phyloP scores from a whole-genome alignment of 306 rosid species.

The Bauhinia variegata region DNA sequence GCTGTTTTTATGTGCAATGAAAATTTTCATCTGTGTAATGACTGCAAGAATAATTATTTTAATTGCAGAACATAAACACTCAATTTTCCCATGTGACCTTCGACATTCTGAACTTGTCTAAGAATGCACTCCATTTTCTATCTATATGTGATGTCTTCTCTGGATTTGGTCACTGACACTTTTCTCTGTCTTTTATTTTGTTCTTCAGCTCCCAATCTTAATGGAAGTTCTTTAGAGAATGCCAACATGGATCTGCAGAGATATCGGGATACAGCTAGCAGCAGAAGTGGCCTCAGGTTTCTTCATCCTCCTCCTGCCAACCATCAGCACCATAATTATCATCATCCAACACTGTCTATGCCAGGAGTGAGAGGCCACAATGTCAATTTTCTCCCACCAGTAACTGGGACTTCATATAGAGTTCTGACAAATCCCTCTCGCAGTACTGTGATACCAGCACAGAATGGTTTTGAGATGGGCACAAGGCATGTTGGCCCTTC shows the following conservation, averaged over 20 bases:
- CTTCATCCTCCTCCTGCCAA: constrained; percentile 63
- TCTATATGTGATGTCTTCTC: constrained; percentile 5
- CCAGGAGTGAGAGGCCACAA: constrained; percentile 74
- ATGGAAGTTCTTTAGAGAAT: constrained; percentile 58
- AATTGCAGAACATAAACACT: too few relatives aligned
- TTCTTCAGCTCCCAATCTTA: constrained; percentile 48
- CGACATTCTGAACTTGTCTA: neutral
- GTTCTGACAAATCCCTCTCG: constrained; percentile 63
- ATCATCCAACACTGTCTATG: constrained; percentile 54
- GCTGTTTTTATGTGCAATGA: constrained; percentile 8
- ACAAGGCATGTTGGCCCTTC: constrained; percentile 60
- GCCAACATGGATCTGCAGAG: constrained; percentile 67
- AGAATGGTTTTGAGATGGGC: constrained; percentile 64
- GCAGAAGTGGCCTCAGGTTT: constrained; percentile 54
- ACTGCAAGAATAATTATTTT: too few relatives aligned
- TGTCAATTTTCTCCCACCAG: constrained; percentile 62
- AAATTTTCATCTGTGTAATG: too few relatives aligned
- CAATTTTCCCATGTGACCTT: neutral
- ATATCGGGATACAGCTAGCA: constrained; percentile 69
- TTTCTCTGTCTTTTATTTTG: constrained; percentile 10
- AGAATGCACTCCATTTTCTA: constrained; percentile 15
- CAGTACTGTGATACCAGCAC: constrained; percentile 50
- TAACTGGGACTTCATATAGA: constrained; percentile 63
- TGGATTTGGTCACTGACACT: constrained; percentile 29
- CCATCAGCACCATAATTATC: constrained; percentile 67